Percentiles rank a stretch among this genome's conserved stretches.
Conservation (phyloP, 371 early-diverging fungal species). For the Fennellomyces sp. region DNA sequence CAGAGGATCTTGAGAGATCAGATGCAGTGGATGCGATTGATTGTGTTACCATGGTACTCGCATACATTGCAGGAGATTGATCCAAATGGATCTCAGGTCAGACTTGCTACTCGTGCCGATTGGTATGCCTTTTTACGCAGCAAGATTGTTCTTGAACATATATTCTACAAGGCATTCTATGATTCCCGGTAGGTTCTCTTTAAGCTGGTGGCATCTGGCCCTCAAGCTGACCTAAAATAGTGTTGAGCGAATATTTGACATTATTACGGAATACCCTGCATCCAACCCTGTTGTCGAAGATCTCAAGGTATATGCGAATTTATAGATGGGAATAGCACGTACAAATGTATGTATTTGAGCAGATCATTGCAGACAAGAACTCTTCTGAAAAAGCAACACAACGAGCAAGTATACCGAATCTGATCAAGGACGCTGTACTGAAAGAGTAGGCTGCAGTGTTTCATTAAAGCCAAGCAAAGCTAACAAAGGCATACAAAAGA, state of each 20-base stretch:
- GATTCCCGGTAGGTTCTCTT: slow-evolving; percentile 21
- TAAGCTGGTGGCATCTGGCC: no score
- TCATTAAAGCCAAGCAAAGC: background rate
- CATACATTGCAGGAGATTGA: slow-evolving; percentile 4
- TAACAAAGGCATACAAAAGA: slow-evolving; percentile 8
- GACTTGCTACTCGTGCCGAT: background rate
- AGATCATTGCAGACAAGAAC: background rate
- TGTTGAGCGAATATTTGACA: slow-evolving; percentile 33
- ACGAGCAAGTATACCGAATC: background rate
- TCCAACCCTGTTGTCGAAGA: slow-evolving; percentile 27
- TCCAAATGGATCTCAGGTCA: background rate
- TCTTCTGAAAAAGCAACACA: background rate
- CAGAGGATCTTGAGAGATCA: background rate
- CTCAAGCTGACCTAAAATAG: slow-evolving; percentile 3
- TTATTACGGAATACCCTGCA: slow-evolving; percentile 37
- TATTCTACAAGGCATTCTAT: slow-evolving; percentile 12
- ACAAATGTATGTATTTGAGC: background rate
- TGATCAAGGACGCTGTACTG: slow-evolving; percentile 21
- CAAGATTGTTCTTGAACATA: slow-evolving; percentile 17
- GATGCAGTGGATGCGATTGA: slow-evolving; percentile 11
- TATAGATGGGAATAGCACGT: background rate
- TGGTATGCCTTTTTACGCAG: slow-evolving; percentile 22
- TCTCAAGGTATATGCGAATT: slow-evolving; percentile 31
- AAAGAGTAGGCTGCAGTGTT: slow-evolving; percentile 26
- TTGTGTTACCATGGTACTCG: slow-evolving; percentile 22